These are phyloP conservation scores for Suhomyces sp. DNA, from an alignment of 805 yeast genomes.

Conservation along the genomic window DNA sequence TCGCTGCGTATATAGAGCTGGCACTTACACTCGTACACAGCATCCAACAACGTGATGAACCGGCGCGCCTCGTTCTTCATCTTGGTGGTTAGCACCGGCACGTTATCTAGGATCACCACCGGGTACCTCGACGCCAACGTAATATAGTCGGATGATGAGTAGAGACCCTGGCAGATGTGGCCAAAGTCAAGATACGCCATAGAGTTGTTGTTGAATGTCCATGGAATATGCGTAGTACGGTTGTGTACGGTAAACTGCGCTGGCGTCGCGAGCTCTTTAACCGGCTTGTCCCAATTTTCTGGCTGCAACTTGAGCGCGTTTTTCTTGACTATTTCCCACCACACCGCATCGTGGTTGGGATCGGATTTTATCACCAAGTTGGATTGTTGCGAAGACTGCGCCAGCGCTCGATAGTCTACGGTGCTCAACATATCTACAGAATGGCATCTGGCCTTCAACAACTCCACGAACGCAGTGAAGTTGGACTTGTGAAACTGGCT, in stretches of 20 bases:
- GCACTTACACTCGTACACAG: constrained; percentile 66
- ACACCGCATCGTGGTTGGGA: constrained; percentile 21
- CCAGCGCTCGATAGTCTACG: constrained; percentile 51
- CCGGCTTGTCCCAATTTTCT: too few relatives aligned
- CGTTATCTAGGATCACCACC: constrained; percentile 55
- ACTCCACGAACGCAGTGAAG: constrained; percentile 54
- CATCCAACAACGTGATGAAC: constrained; percentile 65
- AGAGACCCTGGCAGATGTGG: constrained; percentile 53
- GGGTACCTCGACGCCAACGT: constrained; percentile 60
- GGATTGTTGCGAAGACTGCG: constrained; percentile 21
- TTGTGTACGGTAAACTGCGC: constrained; percentile 53
- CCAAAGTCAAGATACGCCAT: constrained; percentile 50
- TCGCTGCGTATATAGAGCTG: constrained; percentile 53
- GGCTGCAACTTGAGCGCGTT: constrained; percentile 15
- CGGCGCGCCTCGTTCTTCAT: constrained; percentile 68
- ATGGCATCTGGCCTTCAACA: constrained; percentile 57
- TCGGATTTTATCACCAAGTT: constrained; percentile 30
- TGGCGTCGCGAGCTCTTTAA: constrained; percentile 14
- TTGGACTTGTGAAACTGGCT: constrained; percentile 59
- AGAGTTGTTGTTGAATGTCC: constrained; percentile 32
- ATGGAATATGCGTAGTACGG: constrained; percentile 47
- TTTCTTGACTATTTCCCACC: constrained; percentile 33
- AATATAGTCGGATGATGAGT: constrained; percentile 68
- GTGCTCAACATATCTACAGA: constrained; percentile 59
- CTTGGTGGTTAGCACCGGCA: constrained; percentile 55